Percentiles rank a stretch among this genome's conserved stretches.
phyloP scores from a whole-genome alignment of 352 stramenopile species.

The Globisporangium iwayamae region DNA sequence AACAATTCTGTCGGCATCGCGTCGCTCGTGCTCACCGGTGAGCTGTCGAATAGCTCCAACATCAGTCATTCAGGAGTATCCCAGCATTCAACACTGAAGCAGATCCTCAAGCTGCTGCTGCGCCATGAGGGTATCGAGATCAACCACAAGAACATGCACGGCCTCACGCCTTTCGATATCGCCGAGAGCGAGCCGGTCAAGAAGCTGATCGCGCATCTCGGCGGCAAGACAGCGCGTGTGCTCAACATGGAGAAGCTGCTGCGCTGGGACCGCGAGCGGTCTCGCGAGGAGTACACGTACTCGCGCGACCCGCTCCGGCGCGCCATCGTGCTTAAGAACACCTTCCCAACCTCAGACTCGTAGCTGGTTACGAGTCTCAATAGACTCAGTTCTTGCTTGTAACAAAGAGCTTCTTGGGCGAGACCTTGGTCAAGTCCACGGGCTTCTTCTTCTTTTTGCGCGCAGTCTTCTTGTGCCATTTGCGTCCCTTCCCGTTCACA shows the following conservation, averaged over 20 bases:
- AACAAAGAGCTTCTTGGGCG: conserved; percentile 53
- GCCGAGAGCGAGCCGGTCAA: conserved; percentile 43
- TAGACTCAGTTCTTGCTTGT: conserved; percentile 31
- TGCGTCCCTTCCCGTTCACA: conserved; percentile 27
- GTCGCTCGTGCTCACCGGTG: conserved; percentile 30
- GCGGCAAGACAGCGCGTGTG: conserved; percentile 37
- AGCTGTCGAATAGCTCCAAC: neutral
- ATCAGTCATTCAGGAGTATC: neutral
- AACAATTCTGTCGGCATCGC: conserved; percentile 65
- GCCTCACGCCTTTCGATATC: conserved; percentile 56
- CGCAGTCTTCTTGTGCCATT: conserved; percentile 20
- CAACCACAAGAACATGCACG: conserved; percentile 71
- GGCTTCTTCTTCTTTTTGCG: conserved; percentile 28
- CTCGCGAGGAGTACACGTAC: conserved; percentile 45
- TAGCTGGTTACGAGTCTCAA: neutral
- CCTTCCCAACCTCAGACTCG: neutral
- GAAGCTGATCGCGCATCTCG: conserved; percentile 34
- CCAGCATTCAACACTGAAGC: conserved; percentile 18
- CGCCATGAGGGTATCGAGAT: conserved; percentile 38
- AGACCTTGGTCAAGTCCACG: conserved; percentile 22
- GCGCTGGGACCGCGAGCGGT: conserved; percentile 47
- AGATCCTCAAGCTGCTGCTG: conserved; percentile 27
- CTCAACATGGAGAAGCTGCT: conserved; percentile 47
- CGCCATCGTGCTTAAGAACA: conserved; percentile 19
- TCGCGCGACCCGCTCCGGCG: conserved; percentile 26